Conservation (phyloP, 2,329 filamentous ascomycete genomes). For the Colletotrichum tanaceti region DNA sequence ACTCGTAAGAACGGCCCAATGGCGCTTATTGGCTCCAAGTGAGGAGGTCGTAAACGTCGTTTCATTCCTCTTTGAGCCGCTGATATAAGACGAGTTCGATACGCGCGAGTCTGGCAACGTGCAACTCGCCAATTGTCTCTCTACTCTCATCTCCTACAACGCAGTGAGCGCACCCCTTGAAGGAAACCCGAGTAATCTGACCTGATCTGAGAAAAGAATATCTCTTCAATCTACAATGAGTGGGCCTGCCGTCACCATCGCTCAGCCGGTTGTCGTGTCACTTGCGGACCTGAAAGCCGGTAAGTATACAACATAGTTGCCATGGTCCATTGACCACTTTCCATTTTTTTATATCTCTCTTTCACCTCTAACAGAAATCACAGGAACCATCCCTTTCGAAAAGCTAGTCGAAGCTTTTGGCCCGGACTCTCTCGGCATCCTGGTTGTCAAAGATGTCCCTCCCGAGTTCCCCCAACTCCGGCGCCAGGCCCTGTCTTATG, state of each 20-base stretch:
- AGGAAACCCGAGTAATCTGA: no score
- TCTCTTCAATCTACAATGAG: neutral
- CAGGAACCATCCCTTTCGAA: slow-evolving; percentile 75
- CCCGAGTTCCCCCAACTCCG: slow-evolving; percentile 76
- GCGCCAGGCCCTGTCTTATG: slow-evolving; percentile 80
- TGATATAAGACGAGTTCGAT: slow-evolving; percentile 11
- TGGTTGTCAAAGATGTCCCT: slow-evolving; percentile 88
- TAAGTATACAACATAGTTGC: slow-evolving; percentile 49
- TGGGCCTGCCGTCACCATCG: slow-evolving; percentile 51
- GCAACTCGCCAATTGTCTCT: neutral
- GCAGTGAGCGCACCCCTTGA: no score
- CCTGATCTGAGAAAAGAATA: neutral
- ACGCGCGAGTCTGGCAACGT: neutral
- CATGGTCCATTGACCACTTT: rapidly evolving
- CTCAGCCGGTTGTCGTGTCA: slow-evolving; percentile 69
- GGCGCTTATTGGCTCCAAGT: neutral
- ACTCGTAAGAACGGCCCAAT: slow-evolving; percentile 18
- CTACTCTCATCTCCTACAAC: no score
- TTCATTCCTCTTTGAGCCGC: no score
- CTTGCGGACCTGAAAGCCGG: slow-evolving; percentile 69
- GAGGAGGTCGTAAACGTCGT: neutral
- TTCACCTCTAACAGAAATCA: neutral
- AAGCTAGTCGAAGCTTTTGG: slow-evolving; percentile 85
- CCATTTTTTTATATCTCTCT: no score
- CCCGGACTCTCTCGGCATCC: slow-evolving; percentile 87